These are phyloP conservation scores for Pulveroboletus sp. DNA, from an alignment of 768 basidiomycete species.

Conservation along the genomic window DNA sequence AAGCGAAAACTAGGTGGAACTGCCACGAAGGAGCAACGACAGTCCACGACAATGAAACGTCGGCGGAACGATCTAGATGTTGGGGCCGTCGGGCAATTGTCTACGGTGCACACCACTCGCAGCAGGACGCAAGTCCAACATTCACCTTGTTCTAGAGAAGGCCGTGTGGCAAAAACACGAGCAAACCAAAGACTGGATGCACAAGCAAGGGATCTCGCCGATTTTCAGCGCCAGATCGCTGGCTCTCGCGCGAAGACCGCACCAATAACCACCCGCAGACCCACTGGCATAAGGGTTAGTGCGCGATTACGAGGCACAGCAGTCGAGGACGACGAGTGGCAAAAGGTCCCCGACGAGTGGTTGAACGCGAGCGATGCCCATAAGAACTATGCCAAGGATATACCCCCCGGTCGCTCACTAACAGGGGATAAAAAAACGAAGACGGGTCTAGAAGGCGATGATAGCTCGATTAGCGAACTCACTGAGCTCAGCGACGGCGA, in stretches of 20 bases:
- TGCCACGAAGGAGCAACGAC: constrained; percentile 16
- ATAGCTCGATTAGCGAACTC: constrained; percentile 63
- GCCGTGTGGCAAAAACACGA: constrained; percentile 64
- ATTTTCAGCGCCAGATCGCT: constrained; percentile 47
- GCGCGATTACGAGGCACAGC: constrained; percentile 54
- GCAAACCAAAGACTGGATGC: constrained; percentile 66
- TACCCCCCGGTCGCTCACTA: constrained; percentile 3
- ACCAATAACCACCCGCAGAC: constrained; percentile 24
- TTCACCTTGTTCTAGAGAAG: constrained; percentile 38
- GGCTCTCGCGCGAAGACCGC: constrained; percentile 9
- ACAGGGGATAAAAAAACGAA: constrained; percentile 24
- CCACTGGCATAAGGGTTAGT: constrained; percentile 60
- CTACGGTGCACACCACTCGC: constrained; percentile 11
- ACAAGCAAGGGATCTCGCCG: constrained; percentile 65
- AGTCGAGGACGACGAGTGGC: constrained; percentile 65
- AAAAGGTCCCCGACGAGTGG: constrained; percentile 78
- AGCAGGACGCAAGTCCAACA: constrained; percentile 8
- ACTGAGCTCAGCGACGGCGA: constrained; percentile 62
- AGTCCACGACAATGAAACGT: constrained; percentile 22
- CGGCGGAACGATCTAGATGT: constrained; percentile 16
- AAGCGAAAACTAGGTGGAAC: constrained; percentile 35
- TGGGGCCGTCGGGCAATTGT: background rate
- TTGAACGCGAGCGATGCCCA: constrained; percentile 22
- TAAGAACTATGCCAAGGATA: constrained; percentile 13
- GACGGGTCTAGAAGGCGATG: constrained; percentile 60